A percentile compares a stretch with the other conserved stretches of the same genome.
These are phyloP conservation scores for Evernia prunastri DNA, from an alignment of 495 filamentous ascomycete species.

Conservation along the genomic window DNA sequence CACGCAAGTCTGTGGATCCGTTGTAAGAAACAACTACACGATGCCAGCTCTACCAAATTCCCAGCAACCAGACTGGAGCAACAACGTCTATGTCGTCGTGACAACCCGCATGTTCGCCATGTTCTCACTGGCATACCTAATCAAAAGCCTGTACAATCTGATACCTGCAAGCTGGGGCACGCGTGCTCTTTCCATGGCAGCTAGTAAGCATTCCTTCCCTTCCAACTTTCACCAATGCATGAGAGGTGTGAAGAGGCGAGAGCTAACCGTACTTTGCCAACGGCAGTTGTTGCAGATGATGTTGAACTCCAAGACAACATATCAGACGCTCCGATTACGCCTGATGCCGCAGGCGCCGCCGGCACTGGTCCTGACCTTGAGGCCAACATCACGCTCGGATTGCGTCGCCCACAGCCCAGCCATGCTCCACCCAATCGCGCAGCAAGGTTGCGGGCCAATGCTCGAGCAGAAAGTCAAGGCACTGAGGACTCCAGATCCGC, in stretches of 20 bases:
- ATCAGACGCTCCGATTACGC: neutral
- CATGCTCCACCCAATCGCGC: neutral
- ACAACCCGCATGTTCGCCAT: neutral
- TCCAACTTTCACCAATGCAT: neutral
- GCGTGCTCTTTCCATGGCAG: neutral
- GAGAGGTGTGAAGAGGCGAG: neutral
- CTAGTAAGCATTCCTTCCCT: neutral
- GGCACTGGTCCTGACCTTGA: neutral
- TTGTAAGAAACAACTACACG: neutral
- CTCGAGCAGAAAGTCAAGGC: neutral
- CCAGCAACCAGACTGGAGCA: slow-evolving; percentile 2
- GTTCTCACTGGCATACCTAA: neutral
- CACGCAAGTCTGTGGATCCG: too few species aligned
- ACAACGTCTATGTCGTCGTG: neutral
- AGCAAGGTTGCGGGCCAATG: neutral
- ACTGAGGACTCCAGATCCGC: neutral
- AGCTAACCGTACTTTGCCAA: neutral
- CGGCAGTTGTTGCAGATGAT: neutral
- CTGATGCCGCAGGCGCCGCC: neutral
- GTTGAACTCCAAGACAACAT: neutral
- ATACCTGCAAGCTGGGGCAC: neutral
- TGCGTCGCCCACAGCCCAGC: slow-evolving; percentile 9
- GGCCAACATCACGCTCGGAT: neutral
- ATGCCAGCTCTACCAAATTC: slow-evolving; percentile 2
- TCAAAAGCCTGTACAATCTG: neutral